These are phyloP conservation scores for Friedmanniomyces endolithicus DNA, from an alignment of 495 filamentous ascomycete genomes.

Conservation along the genomic window DNA sequence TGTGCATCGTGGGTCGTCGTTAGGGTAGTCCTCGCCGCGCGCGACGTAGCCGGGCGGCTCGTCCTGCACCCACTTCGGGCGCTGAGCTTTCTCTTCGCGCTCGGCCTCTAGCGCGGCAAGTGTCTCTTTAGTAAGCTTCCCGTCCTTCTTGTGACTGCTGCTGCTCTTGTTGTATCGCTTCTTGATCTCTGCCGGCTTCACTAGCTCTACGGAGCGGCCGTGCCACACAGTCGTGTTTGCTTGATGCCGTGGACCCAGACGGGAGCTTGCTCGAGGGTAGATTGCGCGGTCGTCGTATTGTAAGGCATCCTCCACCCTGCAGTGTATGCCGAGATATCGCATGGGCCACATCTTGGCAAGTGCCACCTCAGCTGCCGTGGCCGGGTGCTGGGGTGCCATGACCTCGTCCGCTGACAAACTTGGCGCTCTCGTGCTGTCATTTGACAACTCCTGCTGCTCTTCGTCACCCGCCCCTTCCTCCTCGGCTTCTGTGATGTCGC, in stretches of 20 bases:
- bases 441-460: conserved; percentile 53
- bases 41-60: conserved; percentile 74
- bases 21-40: conserved; percentile 64
- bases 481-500: conserved; percentile 49
- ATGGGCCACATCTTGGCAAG: conserved; percentile 93
- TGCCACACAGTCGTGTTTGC: conserved; percentile 74
- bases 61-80: conserved; percentile 87
- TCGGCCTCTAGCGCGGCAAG: conserved; percentile 69
- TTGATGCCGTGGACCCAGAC: conserved; percentile 84
- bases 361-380: conserved; percentile 79
- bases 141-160: conserved; percentile 51
- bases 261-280: conserved; percentile 88
- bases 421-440: conserved; percentile 25
- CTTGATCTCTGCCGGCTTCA: conserved; percentile 77
- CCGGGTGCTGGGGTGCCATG: conserved; percentile 47
- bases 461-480: conserved; percentile 63
- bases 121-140: conserved; percentile 65
- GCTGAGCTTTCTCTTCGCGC: conserved; percentile 59
- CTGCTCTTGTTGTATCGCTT: conserved; percentile 53
- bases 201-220: conserved; percentile 72
- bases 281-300: conserved; percentile 93
- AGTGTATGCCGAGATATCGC: conserved; percentile 90
- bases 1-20: conserved; percentile 42
- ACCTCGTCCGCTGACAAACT: conserved; percentile 36
- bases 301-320: conserved; percentile 86